phyloP scores from a whole-genome alignment of 2,329 filamentous ascomycete species.

The Botrytis elliptica region DNA sequence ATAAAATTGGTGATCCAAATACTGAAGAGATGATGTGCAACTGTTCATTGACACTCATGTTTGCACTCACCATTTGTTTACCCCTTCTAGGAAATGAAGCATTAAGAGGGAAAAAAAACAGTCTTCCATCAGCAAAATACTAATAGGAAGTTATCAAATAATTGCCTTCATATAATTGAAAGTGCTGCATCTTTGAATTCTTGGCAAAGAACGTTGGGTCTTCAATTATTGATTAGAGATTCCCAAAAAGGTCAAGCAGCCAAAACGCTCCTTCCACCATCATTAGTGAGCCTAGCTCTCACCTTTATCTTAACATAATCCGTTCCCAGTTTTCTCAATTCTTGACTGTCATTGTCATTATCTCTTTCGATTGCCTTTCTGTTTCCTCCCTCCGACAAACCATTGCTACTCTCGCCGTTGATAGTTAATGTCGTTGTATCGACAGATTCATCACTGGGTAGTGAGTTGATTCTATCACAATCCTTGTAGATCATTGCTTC shows the following conservation, averaged over 20 bases:
- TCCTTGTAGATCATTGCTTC: constrained; percentile 42
- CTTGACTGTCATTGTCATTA: not conserved
- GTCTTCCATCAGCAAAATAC: not conserved
- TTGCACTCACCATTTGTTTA: not conserved
- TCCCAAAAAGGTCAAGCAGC: not conserved
- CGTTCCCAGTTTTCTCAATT: constrained; percentile 1
- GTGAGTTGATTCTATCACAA: not conserved
- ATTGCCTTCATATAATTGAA: not conserved
- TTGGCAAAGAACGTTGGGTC: not conserved
- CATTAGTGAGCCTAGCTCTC: not conserved
- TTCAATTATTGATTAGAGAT: not conserved
- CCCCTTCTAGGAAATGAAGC: not conserved
- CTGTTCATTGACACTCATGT: not conserved
- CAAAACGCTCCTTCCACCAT: constrained; percentile 11
- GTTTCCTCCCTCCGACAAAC: too few species aligned
- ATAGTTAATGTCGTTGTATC: not conserved
- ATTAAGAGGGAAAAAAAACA: too few species aligned
- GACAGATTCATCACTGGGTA: not conserved
- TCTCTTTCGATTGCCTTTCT: too few species aligned
- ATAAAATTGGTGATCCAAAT: not conserved
- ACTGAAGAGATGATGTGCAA: not conserved
- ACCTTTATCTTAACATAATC: constrained; percentile 5
- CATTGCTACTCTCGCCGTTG: too few species aligned
- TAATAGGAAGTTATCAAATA: not conserved
- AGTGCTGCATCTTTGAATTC: not conserved